phyloP scores from a whole-genome alignment of 495 filamentous ascomycete species.

The Daldinia concentrica region DNA sequence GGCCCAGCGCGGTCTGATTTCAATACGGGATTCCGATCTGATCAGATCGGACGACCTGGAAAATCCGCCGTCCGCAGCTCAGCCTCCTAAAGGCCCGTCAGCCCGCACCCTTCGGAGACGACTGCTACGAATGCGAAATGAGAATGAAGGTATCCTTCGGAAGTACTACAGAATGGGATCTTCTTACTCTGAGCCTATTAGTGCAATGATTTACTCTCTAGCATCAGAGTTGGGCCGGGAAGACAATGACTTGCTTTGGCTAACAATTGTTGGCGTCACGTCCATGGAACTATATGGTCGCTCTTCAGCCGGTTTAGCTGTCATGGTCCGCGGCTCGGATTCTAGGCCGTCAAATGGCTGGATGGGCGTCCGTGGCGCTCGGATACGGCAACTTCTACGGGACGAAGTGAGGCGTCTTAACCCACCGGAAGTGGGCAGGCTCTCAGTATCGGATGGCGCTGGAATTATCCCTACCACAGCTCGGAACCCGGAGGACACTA shows the following conservation, averaged over 20 bases:
- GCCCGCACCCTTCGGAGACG: constrained; percentile 73
- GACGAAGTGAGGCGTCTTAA: constrained; percentile 97
- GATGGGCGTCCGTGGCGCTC: constrained; percentile 83
- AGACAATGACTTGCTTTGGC: constrained; percentile 96
- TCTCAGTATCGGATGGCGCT: constrained; percentile 63
- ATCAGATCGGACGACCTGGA: constrained; percentile 52
- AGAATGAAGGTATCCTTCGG: constrained; percentile 76
- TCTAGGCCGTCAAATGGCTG: constrained; percentile 70
- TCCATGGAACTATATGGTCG: constrained; percentile 92
- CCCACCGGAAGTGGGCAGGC: constrained; percentile 69
- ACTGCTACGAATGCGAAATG: constrained; percentile 75
- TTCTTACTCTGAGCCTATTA: constrained; percentile 94
- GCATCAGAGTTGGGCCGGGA: constrained; percentile 95
- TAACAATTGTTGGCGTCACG: constrained; percentile 89
- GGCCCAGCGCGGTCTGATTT: constrained; percentile 59
- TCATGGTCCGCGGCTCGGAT: constrained; percentile 66
- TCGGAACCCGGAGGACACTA: constrained; percentile 85
- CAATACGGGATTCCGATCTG: constrained; percentile 52
- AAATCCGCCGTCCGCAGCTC: constrained; percentile 64
- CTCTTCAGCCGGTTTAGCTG: constrained; percentile 79
- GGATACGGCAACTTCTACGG: constrained; percentile 82
- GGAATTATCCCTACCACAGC: constrained; percentile 90
- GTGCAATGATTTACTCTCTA: constrained; percentile 90
- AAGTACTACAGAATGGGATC: constrained; percentile 86
- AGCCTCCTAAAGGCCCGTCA: constrained; percentile 70